Evolutionary conservation across 495 filamentous ascomycete species (phyloP).

Genomic region (Penicillium angulare): DNA sequence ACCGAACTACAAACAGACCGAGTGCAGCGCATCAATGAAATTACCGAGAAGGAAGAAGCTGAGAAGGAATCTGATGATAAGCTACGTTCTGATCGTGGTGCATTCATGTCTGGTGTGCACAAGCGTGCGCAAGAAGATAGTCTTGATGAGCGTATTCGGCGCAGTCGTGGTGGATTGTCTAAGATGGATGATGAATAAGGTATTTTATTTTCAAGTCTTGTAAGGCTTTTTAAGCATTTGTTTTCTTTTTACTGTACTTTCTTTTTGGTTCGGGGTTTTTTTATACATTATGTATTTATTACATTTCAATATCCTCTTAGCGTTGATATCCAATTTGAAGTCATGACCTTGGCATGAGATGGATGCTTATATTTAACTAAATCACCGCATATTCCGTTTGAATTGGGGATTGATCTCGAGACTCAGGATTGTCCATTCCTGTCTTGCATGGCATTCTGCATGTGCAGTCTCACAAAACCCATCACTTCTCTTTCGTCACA

Average conservation of each 20-base stretch:
- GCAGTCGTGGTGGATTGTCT: conserved; percentile 38
- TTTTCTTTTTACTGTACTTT: background rate
- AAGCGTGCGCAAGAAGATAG: conserved; percentile 40
- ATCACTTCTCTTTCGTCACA: too few species aligned
- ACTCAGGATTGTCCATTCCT: too few species aligned
- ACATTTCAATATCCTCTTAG: background rate
- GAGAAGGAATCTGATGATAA: conserved; percentile 61
- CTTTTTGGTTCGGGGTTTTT: background rate
- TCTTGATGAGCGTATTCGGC: conserved; percentile 42
- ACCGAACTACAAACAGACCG: conserved; percentile 72
- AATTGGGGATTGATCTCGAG: too few species aligned
- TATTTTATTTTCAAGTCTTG: too few species aligned
- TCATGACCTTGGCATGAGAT: too few species aligned
- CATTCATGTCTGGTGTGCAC: conserved; percentile 42
- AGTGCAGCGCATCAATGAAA: conserved; percentile 63
- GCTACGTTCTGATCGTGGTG: conserved; percentile 40
- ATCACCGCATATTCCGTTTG: too few species aligned
- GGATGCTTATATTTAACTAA: too few species aligned
- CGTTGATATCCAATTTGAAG: conserved; percentile 1
- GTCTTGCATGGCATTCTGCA: too few species aligned
- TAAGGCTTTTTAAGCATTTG: background rate
- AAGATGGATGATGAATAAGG: conserved; percentile 30
- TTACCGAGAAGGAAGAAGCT: conserved; percentile 62
- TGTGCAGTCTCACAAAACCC: too few species aligned
- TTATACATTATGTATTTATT: background rate